Evolutionary conservation across 257 asterid species (phyloP).

Genomic region (Jaltomata sinuosa): DNA sequence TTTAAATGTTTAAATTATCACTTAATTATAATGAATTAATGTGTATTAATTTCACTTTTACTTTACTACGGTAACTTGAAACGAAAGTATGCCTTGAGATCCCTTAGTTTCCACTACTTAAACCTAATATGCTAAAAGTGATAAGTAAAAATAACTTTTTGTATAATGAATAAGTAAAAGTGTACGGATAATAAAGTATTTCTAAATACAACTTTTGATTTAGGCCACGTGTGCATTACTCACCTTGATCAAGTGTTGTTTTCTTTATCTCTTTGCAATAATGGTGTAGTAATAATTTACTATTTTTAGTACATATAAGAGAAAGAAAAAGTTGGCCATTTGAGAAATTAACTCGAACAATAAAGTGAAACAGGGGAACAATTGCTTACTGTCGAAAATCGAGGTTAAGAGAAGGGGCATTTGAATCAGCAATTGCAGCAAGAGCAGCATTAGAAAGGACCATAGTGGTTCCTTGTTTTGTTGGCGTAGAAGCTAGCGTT

Average conservation of each 20-base stretch:
- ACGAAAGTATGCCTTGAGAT: too few species aligned
- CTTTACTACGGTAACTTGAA: too few species aligned
- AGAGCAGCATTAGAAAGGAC: constrained; percentile 49
- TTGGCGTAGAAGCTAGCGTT: constrained; percentile 40
- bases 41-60: too few species aligned
- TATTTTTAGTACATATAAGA: background rate
- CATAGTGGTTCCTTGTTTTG: constrained; percentile 25
- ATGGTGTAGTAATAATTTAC: background rate
- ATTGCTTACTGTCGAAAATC: constrained; percentile 55
- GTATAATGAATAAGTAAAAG: too few species aligned
- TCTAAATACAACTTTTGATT: background rate
- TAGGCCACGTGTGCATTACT: background rate
- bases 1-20: too few species aligned
- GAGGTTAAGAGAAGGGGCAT: constrained; percentile 27
- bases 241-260: background rate
- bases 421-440: constrained; percentile 25
- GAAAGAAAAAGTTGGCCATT: background rate
- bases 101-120: too few species aligned
- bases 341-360: background rate
- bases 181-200: too few species aligned
- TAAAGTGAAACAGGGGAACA: too few species aligned
- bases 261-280: background rate
- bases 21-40: too few species aligned
- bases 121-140: too few species aligned
- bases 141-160: too few species aligned